Base-by-base conservation (phyloP, 768 basidiomycete species). In the Boletus sensibilis region DNA sequence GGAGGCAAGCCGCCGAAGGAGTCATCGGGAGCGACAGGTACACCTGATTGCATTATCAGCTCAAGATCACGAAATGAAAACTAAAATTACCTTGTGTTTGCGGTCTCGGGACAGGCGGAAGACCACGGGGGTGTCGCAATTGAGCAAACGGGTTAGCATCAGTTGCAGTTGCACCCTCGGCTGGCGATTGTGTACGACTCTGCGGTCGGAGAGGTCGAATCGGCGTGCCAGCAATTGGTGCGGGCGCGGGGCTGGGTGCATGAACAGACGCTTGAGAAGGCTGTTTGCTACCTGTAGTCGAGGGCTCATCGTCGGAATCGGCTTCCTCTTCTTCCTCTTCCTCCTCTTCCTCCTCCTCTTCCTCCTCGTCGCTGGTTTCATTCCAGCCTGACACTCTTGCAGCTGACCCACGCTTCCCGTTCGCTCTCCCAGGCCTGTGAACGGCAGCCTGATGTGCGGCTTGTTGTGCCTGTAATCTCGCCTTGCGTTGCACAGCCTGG, bases 401-500 rank as follows among this genome's bases (percentile, higher is more conserved):
- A 63, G 80, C 78, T n/a, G 74, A 76, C 62, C 63, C 71, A 61
- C 65, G 64, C 62, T 60, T 74, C 34, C 72, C 78, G 18, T 76
- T 76, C 33, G 71, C 77, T 66, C 86, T 78, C 50, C 88, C 94
- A 43, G 88, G 94, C 64, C 82, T 83, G 54, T 86, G 84, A 42
- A 78, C 82, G 12, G 90, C 92, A 39, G 88, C 88, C 41, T 92
- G 83, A 33, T 87, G 83, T 1, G 91, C 92, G 43, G 84, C 88
- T 66, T 92, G 88, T 61, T 91, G 88, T 12, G 88, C 92, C 66
- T 95, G 86, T 14, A 82, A 79, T 67, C 89, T 91, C 9, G 90
- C 89, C 64, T 90, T 88, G 51, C 96, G 82, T 67, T 98, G 88
- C 21, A 85, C 84, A 38, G 93, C 93, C 60, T 87, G 84, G 65